Conservation (phyloP, 139 green algal genomes). For the Chlorella sorokiniana region DNA sequence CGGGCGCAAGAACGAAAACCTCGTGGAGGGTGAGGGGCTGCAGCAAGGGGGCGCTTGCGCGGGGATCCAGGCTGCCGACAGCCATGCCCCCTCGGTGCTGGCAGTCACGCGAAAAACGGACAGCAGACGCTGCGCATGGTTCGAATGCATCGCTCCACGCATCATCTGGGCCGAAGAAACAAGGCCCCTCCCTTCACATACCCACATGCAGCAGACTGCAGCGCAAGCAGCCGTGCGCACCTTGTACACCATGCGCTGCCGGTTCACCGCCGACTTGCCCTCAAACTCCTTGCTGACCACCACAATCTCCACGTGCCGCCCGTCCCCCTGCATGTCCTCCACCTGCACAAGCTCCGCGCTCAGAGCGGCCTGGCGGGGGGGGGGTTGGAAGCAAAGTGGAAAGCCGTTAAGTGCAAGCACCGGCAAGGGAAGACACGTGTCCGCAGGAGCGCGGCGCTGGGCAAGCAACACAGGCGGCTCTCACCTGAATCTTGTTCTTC, state of each 20-base stretch:
- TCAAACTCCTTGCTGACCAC: conserved; percentile 77
- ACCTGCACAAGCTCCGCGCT: conserved; percentile 60
- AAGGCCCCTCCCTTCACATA: background rate
- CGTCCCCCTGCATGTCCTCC: conserved; percentile 61
- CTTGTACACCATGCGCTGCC: conserved; percentile 91
- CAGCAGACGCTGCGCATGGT: too few relatives aligned
- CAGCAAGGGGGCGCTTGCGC: too few relatives aligned
- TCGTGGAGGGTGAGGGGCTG: background rate
- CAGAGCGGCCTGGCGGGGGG: conserved; percentile 42
- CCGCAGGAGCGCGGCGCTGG: too few relatives aligned
- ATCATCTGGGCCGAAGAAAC: too few relatives aligned
- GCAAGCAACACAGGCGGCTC: too few relatives aligned
- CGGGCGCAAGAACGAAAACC: background rate
- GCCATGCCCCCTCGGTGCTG: too few relatives aligned
- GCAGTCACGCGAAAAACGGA: too few relatives aligned
- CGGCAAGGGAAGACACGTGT: background rate
- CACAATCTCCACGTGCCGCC: conserved; percentile 80
- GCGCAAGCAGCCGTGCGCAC: too few relatives aligned
- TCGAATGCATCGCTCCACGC: too few relatives aligned
- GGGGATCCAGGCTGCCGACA: too few relatives aligned
- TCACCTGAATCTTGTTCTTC: conserved; percentile 40
- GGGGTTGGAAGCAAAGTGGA: too few relatives aligned
- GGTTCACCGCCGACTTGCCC: conserved; percentile 72
- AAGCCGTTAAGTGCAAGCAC: too few relatives aligned
- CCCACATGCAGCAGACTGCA: background rate